Evolutionary conservation across 139 green algal species (phyloP).

Genomic region (Picocystis salinarum): DNA sequence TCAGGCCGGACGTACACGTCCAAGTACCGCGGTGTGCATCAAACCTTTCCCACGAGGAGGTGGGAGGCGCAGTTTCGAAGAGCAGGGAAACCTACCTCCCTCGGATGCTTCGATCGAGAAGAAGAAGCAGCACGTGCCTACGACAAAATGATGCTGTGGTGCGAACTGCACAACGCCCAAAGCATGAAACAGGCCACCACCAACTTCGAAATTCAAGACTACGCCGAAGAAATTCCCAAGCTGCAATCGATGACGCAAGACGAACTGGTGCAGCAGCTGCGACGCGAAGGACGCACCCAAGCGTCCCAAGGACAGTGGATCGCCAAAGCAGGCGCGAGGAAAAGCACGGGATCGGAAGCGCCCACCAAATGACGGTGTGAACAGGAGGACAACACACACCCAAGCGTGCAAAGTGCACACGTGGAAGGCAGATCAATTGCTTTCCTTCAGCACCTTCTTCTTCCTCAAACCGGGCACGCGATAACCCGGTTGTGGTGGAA

Average conservation of each 20-base stretch:
- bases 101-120: conserved; percentile 64
- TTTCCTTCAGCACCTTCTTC: too few species aligned
- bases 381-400: too few species aligned
- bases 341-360: too few species aligned
- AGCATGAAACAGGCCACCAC: conserved; percentile 62
- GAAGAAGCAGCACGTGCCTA: conserved; percentile 67
- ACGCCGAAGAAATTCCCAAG: conserved; percentile 47
- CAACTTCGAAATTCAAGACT: conserved; percentile 66
- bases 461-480: too few species aligned
- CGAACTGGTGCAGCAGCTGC: conserved; percentile 53
- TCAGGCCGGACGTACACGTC: conserved; percentile 51
- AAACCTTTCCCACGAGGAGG: conserved; percentile 69
- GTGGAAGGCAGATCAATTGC: too few species aligned
- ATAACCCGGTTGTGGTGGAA: too few species aligned
- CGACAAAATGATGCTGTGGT: conserved; percentile 90
- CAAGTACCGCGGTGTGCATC: conserved; percentile 66
- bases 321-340: too few species aligned
- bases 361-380: too few species aligned
- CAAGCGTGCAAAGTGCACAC: too few species aligned
- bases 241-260: conserved; percentile 52
- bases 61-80: conserved; percentile 79
- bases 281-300: conserved; percentile 53
- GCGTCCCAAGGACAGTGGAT: too few species aligned
- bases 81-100: conserved; percentile 61
- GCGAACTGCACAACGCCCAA: conserved; percentile 42